Base-by-base conservation (phyloP, 1,139 yeast genomes). In the Spathaspora jeffriesii region DNA sequence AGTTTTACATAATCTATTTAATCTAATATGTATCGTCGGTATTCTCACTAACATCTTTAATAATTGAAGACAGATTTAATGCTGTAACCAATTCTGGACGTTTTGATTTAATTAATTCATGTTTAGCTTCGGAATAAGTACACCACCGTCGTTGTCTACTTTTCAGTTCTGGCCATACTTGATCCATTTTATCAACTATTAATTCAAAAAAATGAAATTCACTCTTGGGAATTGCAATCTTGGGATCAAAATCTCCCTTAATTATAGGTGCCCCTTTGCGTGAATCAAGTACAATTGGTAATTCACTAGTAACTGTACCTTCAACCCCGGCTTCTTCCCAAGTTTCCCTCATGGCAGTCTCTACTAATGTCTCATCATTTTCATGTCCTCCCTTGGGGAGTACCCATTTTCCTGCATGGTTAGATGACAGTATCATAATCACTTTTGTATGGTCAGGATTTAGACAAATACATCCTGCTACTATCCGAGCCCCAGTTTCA, bases 251-350 rank as follows among this genome's bases (percentile, higher is more conserved):
- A 6, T 73, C 81, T 22, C 71, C 69, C 40, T 65, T 67, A 64
- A 71, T 48, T 7, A 71, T 61, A 2, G 88, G 86, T 3, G 82
- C 78, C 63, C 83, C 80, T 36, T 78, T 73, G 49, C 96, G 65
- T 58, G 78, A 72, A 60, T 90, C 97, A 45, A 76, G 78, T 22
- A 88, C 85, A 1, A 78, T 71, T 0, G 93, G 96, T 41, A 92
- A 67, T 50, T 73, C 74, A 42, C 60, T 56, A 2, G 72, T 57
- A 13, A 90, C 75, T 15, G 64, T 69, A 4, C 97, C 96, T 39
- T 79, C 79, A 25, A 87, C 88, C 0, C 99, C 99, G 0, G 96
- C 96, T 65, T 93, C 99, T 65, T 93, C 99, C 99, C 99, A 93
- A 0, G 96, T 88, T 63, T 93, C 99, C 50, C 99, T 72, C 14